These are phyloP conservation scores for Graphilbum ipis-grandicollis DNA, from an alignment of 2,329 filamentous ascomycete species.

Conservation along the genomic window DNA sequence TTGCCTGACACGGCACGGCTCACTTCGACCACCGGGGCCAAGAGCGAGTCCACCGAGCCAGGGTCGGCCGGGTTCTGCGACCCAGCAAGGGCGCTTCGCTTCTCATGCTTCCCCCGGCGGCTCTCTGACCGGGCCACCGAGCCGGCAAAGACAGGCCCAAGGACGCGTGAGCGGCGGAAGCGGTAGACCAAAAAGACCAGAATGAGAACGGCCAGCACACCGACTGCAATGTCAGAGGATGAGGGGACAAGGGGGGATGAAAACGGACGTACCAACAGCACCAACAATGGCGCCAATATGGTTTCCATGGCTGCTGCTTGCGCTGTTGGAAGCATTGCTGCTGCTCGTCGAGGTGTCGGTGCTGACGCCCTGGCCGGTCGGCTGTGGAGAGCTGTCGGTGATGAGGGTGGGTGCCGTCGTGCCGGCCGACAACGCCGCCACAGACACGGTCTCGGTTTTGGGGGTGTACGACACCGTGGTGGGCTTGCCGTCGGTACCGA, in stretches of 20 bases:
- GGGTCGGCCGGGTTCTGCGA: background rate
- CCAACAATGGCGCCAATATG: too few relatives aligned
- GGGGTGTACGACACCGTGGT: conserved; percentile 1
- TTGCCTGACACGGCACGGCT: background rate
- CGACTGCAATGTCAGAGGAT: background rate
- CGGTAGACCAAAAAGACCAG: conserved; percentile 3
- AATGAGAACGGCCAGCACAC: background rate
- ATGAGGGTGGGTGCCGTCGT: too few relatives aligned
- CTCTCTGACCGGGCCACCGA: background rate
- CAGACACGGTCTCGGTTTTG: background rate
- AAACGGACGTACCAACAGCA: background rate
- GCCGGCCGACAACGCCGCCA: too few relatives aligned
- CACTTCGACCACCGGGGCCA: background rate
- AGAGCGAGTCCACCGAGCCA: conserved; percentile 1
- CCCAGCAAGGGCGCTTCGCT: background rate
- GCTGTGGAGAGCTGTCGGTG: too few relatives aligned
- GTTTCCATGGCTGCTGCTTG: too few relatives aligned
- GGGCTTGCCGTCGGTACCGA: background rate
- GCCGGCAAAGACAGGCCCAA: conserved; percentile 2
- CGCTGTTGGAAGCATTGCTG: too few relatives aligned
- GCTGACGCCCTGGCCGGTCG: too few relatives aligned
- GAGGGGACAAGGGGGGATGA: background rate
- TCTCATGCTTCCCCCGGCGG: background rate
- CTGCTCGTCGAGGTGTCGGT: too few relatives aligned
- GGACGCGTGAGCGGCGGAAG: conserved; percentile 2